Evolutionary conservation across 2,329 filamentous ascomycete species (phyloP).

Genomic region (Epicoccum nigrum): DNA sequence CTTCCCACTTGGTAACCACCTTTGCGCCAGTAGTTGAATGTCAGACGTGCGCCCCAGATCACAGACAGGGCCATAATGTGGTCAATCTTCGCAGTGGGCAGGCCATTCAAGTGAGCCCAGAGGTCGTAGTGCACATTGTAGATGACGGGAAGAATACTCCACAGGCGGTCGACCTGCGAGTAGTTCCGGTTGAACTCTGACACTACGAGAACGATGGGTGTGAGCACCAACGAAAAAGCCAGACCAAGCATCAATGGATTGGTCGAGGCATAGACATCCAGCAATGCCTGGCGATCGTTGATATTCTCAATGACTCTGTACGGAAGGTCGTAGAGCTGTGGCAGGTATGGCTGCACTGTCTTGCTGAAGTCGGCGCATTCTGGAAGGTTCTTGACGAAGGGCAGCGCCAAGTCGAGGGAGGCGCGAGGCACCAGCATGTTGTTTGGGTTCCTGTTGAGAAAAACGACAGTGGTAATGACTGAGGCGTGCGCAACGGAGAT

Average conservation of each 20-base stretch:
- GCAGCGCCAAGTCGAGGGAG: slow-evolving; percentile 60
- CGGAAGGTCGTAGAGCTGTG: slow-evolving; percentile 60
- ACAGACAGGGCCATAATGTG: slow-evolving; percentile 72
- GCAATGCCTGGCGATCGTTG: slow-evolving; percentile 66
- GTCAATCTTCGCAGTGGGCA: slow-evolving; percentile 74
- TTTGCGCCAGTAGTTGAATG: slow-evolving; percentile 96
- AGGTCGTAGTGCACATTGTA: slow-evolving; percentile 83
- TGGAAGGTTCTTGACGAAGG: slow-evolving; percentile 69
- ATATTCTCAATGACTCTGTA: slow-evolving; percentile 60
- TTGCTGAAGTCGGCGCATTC: slow-evolving; percentile 79
- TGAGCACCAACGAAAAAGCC: slow-evolving; percentile 73
- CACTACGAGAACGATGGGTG: slow-evolving; percentile 71
- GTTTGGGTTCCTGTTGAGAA: not conserved
- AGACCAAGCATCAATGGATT: slow-evolving; percentile 84
- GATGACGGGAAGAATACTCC: slow-evolving; percentile 86
- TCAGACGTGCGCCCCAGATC: slow-evolving; percentile 88
- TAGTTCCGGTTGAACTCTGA: slow-evolving; percentile 92
- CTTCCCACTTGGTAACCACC: slow-evolving; percentile 88
- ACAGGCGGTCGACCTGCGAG: slow-evolving; percentile 92
- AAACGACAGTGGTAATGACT: not conserved
- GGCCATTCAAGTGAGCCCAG: slow-evolving; percentile 79
- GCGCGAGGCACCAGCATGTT: slow-evolving; percentile 53
- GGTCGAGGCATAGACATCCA: slow-evolving; percentile 77
- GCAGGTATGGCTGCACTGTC: slow-evolving; percentile 79
- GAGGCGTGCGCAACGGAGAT: not conserved